Evolutionary conservation across 202 grass and related monocot genomes (phyloP), one percentile per base, ranked within the genome.

Genomic region (Musa balbisiana): DNA sequence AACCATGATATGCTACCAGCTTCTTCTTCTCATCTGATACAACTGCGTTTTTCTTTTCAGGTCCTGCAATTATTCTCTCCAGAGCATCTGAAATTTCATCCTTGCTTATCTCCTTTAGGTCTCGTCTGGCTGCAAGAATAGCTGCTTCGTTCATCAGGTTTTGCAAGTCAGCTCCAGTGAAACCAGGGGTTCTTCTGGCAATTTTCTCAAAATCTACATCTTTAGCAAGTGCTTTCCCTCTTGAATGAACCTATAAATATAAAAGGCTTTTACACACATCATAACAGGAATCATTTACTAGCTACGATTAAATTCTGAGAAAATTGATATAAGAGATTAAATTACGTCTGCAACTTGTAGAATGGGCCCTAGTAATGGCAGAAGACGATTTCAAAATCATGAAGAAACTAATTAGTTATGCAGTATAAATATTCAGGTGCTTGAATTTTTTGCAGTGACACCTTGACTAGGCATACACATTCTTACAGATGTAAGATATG

Each of bases 51-150:
- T 98, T 98, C 89, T 98, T 94, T 85, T 98, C 95, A 16, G 95
- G 95, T 17, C 95, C 94, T 54, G 94, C 94, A 79, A 98, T 98
- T 73, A 98, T 98, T 80, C 91, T 93, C 91, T 94, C 94, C 51
- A 98, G 78, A 73, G 95, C 95, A 80, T 98, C 95, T 51, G 95
- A 92, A 21, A 98, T 98, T 74, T 98, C 95, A 81, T 94, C 95
- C 83, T 98, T 98, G 83, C 95, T 98, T 62, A 98, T 98, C 82
- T 98, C 95, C 77, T 98, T 98, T 14, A 98, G 88, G 78, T 98
- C 95, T 80, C 95, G 88, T 63, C 95, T 89, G 21, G 95, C 91
- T 24, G 91, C 95, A 69, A 98, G 82, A 89, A 98, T 98, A 62
- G 95, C 95, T 80, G 95, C 95, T 85, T 98, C 91, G 13, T 94